Conservation (phyloP, 768 basidiomycete genomes). For the Hebeloma cylindrosporum region DNA sequence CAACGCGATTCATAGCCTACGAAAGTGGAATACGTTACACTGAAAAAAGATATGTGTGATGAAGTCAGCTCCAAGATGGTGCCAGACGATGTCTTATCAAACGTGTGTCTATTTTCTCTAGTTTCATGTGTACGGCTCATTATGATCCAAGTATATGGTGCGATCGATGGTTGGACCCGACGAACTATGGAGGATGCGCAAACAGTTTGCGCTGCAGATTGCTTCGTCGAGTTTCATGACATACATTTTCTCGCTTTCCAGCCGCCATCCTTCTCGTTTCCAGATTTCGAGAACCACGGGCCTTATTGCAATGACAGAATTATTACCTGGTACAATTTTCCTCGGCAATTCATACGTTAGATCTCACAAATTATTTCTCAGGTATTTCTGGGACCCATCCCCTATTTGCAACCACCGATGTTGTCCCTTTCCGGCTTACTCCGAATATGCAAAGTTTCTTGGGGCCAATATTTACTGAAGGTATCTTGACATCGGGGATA, state of each 20-base stretch:
- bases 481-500: constrained; percentile 80
- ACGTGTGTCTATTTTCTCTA: constrained; percentile 48
- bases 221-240: constrained; percentile 92
- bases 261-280: constrained; percentile 82
- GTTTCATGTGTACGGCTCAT: too few relatives aligned
- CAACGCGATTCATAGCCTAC: constrained; percentile 54
- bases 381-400: constrained; percentile 47
- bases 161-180: constrained; percentile 79
- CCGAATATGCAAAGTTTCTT: constrained; percentile 95
- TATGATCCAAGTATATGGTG: constrained; percentile 74
- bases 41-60: constrained; percentile 85
- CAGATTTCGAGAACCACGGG: constrained; percentile 89
- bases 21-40: constrained; percentile 63
- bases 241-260: constrained; percentile 80
- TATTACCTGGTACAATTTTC: constrained; percentile 67
- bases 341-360: constrained; percentile 1
- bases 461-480: constrained; percentile 87
- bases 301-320: constrained; percentile 88
- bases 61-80: constrained; percentile 86
- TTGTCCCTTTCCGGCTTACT: constrained; percentile 95
- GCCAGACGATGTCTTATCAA: constrained; percentile 83
- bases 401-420: constrained; percentile 76
- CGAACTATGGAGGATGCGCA: constrained; percentile 95
- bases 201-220: constrained; percentile 91
- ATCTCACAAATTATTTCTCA: constrained; percentile 17